phyloP scores from a whole-genome alignment of 2,329 filamentous ascomycete genomes.

The Penicillium concentricum region DNA sequence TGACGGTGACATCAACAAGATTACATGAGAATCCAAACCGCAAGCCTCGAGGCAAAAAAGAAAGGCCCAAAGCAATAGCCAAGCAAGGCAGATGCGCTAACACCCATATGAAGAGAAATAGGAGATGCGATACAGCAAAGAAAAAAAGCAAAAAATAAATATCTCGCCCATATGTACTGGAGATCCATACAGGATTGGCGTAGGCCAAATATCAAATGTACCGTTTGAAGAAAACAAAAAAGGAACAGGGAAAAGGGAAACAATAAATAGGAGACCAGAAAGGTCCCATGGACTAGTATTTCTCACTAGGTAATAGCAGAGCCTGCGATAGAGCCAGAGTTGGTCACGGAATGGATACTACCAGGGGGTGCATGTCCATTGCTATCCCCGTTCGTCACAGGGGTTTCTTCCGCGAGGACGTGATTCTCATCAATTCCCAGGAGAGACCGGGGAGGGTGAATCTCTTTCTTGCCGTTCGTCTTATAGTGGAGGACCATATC shows the following conservation, averaged over 20 bases:
- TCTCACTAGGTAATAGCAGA: slow-evolving; percentile 13
- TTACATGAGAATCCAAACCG: slow-evolving; percentile 5
- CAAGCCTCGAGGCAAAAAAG: neutral
- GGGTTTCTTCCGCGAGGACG: slow-evolving; percentile 10
- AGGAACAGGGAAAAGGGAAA: neutral
- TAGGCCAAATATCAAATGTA: neutral
- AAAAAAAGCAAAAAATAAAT: neutral
- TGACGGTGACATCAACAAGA: neutral
- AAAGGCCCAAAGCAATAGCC: neutral
- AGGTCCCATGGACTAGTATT: neutral
- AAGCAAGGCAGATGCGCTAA: neutral
- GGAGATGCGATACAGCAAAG: neutral
- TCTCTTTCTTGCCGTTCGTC: slow-evolving; percentile 74
- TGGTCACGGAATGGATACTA: slow-evolving; percentile 33
- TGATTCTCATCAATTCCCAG: slow-evolving; percentile 18
- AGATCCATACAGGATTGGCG: neutral
- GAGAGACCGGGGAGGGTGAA: slow-evolving; percentile 29
- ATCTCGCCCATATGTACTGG: slow-evolving; percentile 7
- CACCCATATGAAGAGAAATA: neutral
- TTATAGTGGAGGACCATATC: slow-evolving; percentile 92
- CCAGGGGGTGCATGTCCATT: slow-evolving; percentile 24
- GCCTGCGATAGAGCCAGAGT: slow-evolving; percentile 29
- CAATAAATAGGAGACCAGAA: neutral
- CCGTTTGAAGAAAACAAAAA: slow-evolving; percentile 2
- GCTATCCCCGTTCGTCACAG: slow-evolving; percentile 22